Conservation (phyloP, 2,329 filamentous ascomycete genomes). For the Xylariaceae sp. region DNA sequence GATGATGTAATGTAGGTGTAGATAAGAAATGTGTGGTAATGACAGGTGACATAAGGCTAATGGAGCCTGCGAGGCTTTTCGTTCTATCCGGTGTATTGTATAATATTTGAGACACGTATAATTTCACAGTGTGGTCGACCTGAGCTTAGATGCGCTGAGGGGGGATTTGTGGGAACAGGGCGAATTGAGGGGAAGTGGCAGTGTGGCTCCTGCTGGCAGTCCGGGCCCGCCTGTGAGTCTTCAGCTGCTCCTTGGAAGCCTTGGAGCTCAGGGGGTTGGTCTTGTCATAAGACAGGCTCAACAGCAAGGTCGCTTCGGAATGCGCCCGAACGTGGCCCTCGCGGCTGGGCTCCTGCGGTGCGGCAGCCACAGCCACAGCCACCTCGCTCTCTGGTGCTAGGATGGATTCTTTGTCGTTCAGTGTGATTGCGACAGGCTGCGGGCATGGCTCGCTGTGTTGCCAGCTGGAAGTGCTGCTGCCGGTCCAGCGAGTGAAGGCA, state of each 20-base stretch:
- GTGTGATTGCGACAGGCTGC: slow-evolving; percentile 9
- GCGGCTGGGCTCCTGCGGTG: slow-evolving; percentile 16
- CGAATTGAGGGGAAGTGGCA: slow-evolving; percentile 25
- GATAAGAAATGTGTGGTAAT: too few species aligned
- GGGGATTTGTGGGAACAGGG: slow-evolving; percentile 27
- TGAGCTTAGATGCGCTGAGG: slow-evolving; percentile 11
- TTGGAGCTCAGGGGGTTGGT: slow-evolving; percentile 13
- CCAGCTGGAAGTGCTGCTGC: slow-evolving; percentile 41
- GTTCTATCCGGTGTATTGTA: too few species aligned
- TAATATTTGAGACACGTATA: too few species aligned
- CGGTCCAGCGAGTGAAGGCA: slow-evolving; percentile 49
- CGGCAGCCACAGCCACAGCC: slow-evolving; percentile 2
- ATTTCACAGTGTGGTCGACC: too few species aligned
- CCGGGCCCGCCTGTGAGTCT: slow-evolving; percentile 28
- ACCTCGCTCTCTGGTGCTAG: slow-evolving; percentile 10
- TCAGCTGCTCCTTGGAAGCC: slow-evolving; percentile 17
- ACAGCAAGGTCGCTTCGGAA: slow-evolving; percentile 28
- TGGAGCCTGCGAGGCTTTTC: too few species aligned
- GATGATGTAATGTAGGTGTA: too few species aligned
- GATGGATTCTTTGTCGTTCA: slow-evolving; percentile 17
- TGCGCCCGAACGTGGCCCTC: slow-evolving; percentile 27
- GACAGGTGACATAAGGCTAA: too few species aligned
- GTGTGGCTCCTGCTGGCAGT: slow-evolving; percentile 30
- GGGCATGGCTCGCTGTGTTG: slow-evolving; percentile 16
- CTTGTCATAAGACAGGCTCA: slow-evolving; percentile 13